Base-by-base conservation (phyloP, 2,329 filamentous ascomycete genomes). In the Colletotrichum eremochloae region DNA sequence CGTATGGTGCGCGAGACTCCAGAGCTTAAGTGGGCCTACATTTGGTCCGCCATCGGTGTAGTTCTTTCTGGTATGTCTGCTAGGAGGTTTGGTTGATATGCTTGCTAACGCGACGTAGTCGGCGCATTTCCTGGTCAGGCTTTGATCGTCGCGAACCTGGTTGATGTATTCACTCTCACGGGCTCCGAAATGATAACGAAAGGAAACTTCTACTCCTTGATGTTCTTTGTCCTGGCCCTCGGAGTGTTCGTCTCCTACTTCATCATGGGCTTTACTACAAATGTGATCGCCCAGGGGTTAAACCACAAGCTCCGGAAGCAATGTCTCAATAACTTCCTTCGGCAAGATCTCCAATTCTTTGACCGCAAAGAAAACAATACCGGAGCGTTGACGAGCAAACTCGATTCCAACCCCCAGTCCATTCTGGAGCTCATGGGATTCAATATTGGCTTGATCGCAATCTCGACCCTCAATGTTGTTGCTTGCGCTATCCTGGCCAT, bases 131-230 rank as follows among this genome's bases (percentile, higher is more conserved):
- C 85, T 0, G 83, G 79, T 3, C 84, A 87, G 61, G 83, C 85
- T 2, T 77, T 87, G 64, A 73, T 87, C 12, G 76, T 86, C 44
- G 81, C 81, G 14, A 80, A 79, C 57, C 79, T 84, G 18, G 81
- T 84, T 57, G 79, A 84, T 7, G 82, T 85, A 8, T 86, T 86
- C 67, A 80, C 77, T 2, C 69, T 81, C 2, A 75, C 76, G 6
- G 78, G 79, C 2, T 74, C 79, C 1, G 77, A 73, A 5, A 81
- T 83, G 79, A 77, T 77, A 7, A 72, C 78, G 2, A 76, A 77
- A 1, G 87, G 86, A 11, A 83, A 90, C 75, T 89, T 89, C 75
- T 89, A 82, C 78, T 84, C 87, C 0, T 80, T 84, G 63, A 89
- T 90, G 87, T 89, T 89, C 73, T 84, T 88, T 56, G 81, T 88